Evolutionary conservation across 2,329 filamentous ascomycete species (phyloP).

Genomic region (Elsinoe ampelina): DNA sequence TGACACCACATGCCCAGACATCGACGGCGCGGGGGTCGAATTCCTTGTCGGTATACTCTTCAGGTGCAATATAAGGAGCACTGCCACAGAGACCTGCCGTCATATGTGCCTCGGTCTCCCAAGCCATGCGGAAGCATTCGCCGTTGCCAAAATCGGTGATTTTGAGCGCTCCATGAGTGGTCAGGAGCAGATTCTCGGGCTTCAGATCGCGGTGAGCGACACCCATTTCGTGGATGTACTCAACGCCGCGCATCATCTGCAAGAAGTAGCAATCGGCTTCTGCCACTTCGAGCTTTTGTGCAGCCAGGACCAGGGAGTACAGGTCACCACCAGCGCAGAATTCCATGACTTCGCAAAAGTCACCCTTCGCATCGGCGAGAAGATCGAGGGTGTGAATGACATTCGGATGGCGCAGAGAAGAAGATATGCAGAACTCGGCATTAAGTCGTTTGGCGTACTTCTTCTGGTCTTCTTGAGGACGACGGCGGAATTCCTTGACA

Average conservation of each 20-base stretch:
- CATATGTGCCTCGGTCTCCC: conserved; percentile 98
- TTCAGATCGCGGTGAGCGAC: conserved; percentile 95
- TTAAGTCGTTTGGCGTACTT: conserved; percentile 97
- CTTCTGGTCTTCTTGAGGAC: conserved; percentile 88
- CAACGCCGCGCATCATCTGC: conserved; percentile 96
- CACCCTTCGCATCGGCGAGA: conserved; percentile 89
- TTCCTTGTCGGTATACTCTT: conserved; percentile 90
- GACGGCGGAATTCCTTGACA: conserved; percentile 93
- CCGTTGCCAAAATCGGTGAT: conserved; percentile 99
- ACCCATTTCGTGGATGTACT: conserved; percentile 99
- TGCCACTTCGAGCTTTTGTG: conserved; percentile 79
- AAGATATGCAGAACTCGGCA: conserved; percentile 97
- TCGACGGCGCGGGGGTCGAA: conserved; percentile 97
- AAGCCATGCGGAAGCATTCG: conserved; percentile 98
- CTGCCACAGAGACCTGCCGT: conserved; percentile 93
- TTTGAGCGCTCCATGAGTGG: conserved; percentile 84
- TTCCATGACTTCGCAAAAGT: conserved; percentile 99
- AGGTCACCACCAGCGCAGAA: conserved; percentile 95
- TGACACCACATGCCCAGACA: conserved; percentile 96
- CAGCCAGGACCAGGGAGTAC: conserved; percentile 84
- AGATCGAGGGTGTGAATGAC: conserved; percentile 96
- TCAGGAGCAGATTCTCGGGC: conserved; percentile 90
- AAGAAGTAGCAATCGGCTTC: conserved; percentile 99
- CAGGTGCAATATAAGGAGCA: conserved; percentile 92
- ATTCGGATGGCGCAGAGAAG: conserved; percentile 89